Evolutionary conservation across 108 stramenopile species (phyloP).

Genomic region (Discostella pseudostelligera): DNA sequence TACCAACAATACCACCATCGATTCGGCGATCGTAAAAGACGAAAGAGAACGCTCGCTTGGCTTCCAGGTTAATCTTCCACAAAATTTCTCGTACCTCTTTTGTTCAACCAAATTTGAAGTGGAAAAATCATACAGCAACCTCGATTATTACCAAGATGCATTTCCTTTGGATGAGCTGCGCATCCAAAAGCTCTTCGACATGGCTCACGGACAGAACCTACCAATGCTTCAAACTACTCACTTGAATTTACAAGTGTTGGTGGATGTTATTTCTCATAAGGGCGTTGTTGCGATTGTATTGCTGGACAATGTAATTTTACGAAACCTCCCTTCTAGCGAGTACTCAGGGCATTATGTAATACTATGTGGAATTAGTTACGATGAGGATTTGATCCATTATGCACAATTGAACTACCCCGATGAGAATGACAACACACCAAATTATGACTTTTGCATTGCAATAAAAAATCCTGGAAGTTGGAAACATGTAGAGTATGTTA

Average conservation of each 20-base stretch:
- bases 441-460: constrained; percentile 35
- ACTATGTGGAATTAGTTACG: constrained; percentile 55
- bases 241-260: constrained; percentile 37
- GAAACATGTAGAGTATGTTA: constrained; percentile 37
- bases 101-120: constrained; percentile 53
- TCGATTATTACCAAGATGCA: constrained; percentile 61
- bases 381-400: constrained; percentile 34
- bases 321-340: neutral
- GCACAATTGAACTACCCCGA: constrained; percentile 23
- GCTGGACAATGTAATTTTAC: constrained; percentile 58
- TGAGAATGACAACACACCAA: neutral
- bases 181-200: constrained; percentile 41
- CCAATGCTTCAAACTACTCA: constrained; percentile 34
- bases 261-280: constrained; percentile 50
- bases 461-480: constrained; percentile 46
- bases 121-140: constrained; percentile 45
- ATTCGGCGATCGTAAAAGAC: neutral
- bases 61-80: constrained; percentile 3
- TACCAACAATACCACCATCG: neutral
- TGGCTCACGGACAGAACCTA: constrained; percentile 17
- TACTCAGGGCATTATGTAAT: constrained; percentile 78
- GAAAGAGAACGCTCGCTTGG: constrained; percentile 17
- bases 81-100: constrained; percentile 27
- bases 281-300: constrained; percentile 72
- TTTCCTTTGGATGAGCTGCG: constrained; percentile 60